Percentiles rank a stretch among this genome's conserved stretches.
Evolutionary conservation across 2,329 filamentous ascomycete species (phyloP).

Genomic region (Xylariaceae sp.): DNA sequence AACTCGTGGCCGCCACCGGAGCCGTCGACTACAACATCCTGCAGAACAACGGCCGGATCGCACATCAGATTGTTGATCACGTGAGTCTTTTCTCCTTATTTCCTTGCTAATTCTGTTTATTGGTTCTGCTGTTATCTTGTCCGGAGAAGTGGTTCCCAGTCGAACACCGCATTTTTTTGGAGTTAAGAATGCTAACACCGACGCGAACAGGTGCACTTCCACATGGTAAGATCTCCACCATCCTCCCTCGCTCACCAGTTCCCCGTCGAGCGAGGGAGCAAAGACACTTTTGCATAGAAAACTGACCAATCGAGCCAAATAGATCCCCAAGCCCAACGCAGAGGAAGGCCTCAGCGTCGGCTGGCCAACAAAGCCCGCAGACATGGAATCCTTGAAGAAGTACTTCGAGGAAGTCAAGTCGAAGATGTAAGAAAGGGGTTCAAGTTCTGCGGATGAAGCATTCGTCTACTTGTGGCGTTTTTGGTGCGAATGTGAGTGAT

Average conservation of each 20-base stretch:
- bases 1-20: constrained; percentile 70
- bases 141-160: background rate
- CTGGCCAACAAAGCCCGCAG: constrained; percentile 70
- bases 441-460: background rate
- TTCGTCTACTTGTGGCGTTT: background rate
- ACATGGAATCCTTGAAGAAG: constrained; percentile 79
- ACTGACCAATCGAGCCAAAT: constrained; percentile 1
- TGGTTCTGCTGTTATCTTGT: background rate
- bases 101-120: background rate
- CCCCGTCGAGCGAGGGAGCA: background rate
- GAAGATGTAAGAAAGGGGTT: constrained; percentile 61
- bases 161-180: background rate
- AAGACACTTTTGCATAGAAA: background rate
- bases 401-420: constrained; percentile 78
- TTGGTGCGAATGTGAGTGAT: constrained; percentile 1
- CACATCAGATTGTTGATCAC: constrained; percentile 90
- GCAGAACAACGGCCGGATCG: constrained; percentile 90
- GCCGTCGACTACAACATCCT: constrained; percentile 84
- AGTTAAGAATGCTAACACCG: constrained; percentile 1
- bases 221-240: constrained; percentile 61
- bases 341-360: constrained; percentile 70
- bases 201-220: constrained; percentile 70
- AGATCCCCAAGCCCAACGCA: constrained; percentile 92
- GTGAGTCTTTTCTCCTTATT: constrained; percentile 45
- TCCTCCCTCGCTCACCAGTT: background rate